Evolutionary conservation across 768 basidiomycete species (phyloP).

Genomic region (Hortiboletus campestris): DNA sequence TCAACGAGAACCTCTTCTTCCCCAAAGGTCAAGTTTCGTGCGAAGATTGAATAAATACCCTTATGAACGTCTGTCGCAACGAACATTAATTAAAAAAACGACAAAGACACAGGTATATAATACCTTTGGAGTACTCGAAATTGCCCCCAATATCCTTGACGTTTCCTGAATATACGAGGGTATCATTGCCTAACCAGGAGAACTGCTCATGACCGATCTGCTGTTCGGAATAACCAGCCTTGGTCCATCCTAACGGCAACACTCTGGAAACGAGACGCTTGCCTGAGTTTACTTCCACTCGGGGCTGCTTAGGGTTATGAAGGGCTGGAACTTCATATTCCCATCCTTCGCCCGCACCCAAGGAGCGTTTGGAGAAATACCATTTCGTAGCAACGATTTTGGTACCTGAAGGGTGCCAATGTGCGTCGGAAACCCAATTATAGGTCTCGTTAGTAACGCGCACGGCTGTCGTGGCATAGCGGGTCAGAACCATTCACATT

Average conservation of each 20-base stretch:
- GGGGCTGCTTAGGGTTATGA: slow-evolving; percentile 10
- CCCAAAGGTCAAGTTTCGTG: slow-evolving; percentile 59
- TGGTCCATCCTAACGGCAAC: slow-evolving; percentile 60
- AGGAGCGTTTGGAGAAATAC: slow-evolving; percentile 63
- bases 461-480: slow-evolving; percentile 28
- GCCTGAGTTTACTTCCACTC: slow-evolving; percentile 43
- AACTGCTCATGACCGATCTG: slow-evolving; percentile 76
- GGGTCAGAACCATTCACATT: slow-evolving; percentile 1
- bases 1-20: slow-evolving; percentile 51
- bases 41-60: slow-evolving; percentile 71
- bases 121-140: slow-evolving; percentile 69
- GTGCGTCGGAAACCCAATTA: slow-evolving; percentile 65
- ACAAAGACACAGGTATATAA: background rate
- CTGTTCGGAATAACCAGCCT: slow-evolving; percentile 59
- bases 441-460: slow-evolving; percentile 74
- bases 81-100: background rate
- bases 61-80: slow-evolving; percentile 54
- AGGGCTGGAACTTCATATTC: slow-evolving; percentile 50
- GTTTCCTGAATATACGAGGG: slow-evolving; percentile 66
- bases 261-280: slow-evolving; percentile 52
- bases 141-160: slow-evolving; percentile 43
- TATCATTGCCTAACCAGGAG: slow-evolving; percentile 58
- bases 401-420: slow-evolving; percentile 65
- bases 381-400: slow-evolving; percentile 74
- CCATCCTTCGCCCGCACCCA: slow-evolving; percentile 77